A percentile compares a stretch with the other conserved stretches of the same genome.
Evolutionary conservation across 352 stramenopile species (phyloP).

Genomic region (Phytophthora pisi): DNA sequence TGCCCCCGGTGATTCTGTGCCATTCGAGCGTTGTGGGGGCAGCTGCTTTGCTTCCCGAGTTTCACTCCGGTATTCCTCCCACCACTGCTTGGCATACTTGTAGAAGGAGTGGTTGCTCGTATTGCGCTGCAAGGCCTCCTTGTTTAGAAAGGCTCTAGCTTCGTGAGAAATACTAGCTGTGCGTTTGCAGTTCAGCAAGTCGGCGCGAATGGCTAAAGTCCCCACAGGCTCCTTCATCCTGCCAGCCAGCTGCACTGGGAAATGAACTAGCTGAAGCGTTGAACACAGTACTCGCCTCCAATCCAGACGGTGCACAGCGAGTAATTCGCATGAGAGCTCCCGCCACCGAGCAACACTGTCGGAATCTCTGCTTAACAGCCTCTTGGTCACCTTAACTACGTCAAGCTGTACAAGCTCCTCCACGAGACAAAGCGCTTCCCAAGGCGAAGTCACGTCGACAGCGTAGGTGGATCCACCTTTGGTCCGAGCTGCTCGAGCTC

Average conservation of each 20-base stretch:
- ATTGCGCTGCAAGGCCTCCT: conserved; percentile 60
- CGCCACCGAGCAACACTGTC: conserved; percentile 35
- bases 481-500: conserved; percentile 23
- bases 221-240: conserved; percentile 75
- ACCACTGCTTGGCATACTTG: conserved; percentile 86
- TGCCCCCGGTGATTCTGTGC: not conserved
- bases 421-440: conserved; percentile 71
- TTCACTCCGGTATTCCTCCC: conserved; percentile 74
- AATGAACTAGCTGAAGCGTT: conserved; percentile 68
- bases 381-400: conserved; percentile 68
- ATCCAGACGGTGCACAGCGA: conserved; percentile 74
- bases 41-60: conserved; percentile 16
- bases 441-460: conserved; percentile 65
- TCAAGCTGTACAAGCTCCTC: conserved; percentile 67
- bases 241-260: conserved; percentile 66
- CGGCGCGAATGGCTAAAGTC: conserved; percentile 68
- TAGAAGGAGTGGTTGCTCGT: conserved; percentile 71
- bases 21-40: conserved; percentile 2
- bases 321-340: conserved; percentile 58
- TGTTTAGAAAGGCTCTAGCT: conserved; percentile 52
- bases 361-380: conserved; percentile 33
- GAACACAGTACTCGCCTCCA: conserved; percentile 83
- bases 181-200: conserved; percentile 67
- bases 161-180: conserved; percentile 52
- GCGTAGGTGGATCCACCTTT: conserved; percentile 43